These are phyloP conservation scores for Thecaphora frezii DNA, from an alignment of 1,284 basidiomycete species.

Conservation along the genomic window DNA sequence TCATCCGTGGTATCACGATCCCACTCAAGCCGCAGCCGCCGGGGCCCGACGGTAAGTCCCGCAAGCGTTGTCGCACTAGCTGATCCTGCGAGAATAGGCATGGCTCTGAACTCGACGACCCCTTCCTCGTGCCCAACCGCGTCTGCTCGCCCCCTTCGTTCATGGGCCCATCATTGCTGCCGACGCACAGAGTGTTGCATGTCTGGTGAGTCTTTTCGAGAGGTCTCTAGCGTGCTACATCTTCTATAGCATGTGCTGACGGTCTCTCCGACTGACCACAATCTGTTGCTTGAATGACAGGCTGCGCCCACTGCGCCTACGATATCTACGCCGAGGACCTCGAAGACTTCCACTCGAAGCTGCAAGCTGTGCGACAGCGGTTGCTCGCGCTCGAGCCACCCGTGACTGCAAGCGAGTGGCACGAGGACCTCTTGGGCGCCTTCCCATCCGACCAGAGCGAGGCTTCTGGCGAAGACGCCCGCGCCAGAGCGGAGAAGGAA, in stretches of 20 bases:
- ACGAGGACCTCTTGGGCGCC: conserved; percentile 59
- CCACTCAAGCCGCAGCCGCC: conserved; percentile 50
- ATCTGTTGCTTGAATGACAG: no score
- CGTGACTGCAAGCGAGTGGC: conserved; percentile 67
- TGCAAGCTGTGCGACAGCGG: conserved; percentile 65
- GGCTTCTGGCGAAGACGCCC: conserved; percentile 9
- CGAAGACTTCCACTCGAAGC: conserved; percentile 67
- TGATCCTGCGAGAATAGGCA: no score
- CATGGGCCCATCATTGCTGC: not conserved
- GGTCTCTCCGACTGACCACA: no score
- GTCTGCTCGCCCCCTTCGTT: no score
- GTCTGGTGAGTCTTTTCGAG: conserved; percentile 16
- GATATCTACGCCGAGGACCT: conserved; percentile 80
- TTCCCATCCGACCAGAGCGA: conserved; percentile 53
- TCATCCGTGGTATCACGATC: conserved; percentile 34
- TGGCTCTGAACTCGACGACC: not conserved
- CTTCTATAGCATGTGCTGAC: conserved; percentile 62
- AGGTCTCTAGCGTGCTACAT: not conserved
- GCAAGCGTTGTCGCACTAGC: no score
- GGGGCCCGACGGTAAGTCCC: conserved; percentile 44
- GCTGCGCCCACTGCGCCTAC: conserved; percentile 84
- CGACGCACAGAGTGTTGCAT: conserved; percentile 35
- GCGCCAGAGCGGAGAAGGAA: conserved; percentile 30
- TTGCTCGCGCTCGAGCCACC: conserved; percentile 66
- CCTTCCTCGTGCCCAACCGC: not conserved